Percentiles rank a stretch among this genome's conserved stretches.
phyloP scores from a whole-genome alignment of 192 early-diverging fungal genomes.

The Entomortierella parvispora region DNA sequence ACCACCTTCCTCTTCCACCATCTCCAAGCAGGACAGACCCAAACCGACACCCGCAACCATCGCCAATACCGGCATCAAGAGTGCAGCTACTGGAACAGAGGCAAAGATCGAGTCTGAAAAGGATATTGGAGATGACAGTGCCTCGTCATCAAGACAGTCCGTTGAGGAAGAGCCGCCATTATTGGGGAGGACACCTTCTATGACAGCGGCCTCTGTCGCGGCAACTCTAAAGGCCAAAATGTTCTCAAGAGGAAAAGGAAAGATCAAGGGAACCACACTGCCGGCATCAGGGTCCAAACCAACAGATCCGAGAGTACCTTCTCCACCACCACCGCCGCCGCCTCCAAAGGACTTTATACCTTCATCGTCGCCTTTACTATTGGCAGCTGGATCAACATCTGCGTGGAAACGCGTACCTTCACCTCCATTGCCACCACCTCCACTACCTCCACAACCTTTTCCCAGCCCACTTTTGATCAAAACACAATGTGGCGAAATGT shows the following conservation, averaged over 20 bases:
- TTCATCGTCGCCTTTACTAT: too few species aligned
- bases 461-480: slow-evolving; percentile 59
- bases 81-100: slow-evolving; percentile 24
- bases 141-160: too few species aligned
- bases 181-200: not conserved
- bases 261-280: not conserved
- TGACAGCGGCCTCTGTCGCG: slow-evolving; percentile 1
- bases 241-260: too few species aligned
- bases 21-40: slow-evolving; percentile 32
- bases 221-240: not conserved
- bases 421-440: slow-evolving; percentile 25
- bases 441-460: slow-evolving; percentile 46
- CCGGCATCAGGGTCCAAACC: too few species aligned
- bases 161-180: slow-evolving; percentile 4
- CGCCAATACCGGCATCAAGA: too few species aligned
- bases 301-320: not conserved
- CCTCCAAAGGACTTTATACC: not conserved
- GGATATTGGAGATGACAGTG: too few species aligned
- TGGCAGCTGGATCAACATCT: too few species aligned
- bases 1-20: slow-evolving; percentile 50
- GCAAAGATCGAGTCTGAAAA: too few species aligned
- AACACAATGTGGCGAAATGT: slow-evolving; percentile 67
- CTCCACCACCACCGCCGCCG: slow-evolving; percentile 16
- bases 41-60: slow-evolving; percentile 14
- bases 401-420: too few species aligned